Percentiles rank a stretch among this genome's conserved stretches.
These are phyloP conservation scores for Yamadazyma atmosphaerica DNA, from an alignment of 1,139 yeast species.

Conservation along the genomic window DNA sequence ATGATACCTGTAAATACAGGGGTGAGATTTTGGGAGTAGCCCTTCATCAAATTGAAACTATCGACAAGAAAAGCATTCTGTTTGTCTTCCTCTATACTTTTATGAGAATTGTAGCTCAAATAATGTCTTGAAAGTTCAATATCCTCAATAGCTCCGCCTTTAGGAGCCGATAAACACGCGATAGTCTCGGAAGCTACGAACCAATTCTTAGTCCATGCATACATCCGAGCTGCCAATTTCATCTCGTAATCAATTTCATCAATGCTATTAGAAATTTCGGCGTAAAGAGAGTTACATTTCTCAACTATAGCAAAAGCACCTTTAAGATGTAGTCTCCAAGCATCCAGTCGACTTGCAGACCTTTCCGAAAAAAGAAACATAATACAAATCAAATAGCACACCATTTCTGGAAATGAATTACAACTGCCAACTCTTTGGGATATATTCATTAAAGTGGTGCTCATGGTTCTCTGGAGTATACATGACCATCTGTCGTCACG, in stretches of 20 bases:
- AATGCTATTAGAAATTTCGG: neutral
- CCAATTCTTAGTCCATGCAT: constrained; percentile 11
- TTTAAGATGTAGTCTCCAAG: constrained; percentile 23
- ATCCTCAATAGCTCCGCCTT: constrained; percentile 9
- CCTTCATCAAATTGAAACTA: constrained; percentile 11
- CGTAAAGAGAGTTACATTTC: constrained; percentile 7
- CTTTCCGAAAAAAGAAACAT: constrained; percentile 22
- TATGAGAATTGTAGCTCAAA: constrained; percentile 2
- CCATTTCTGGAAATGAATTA: constrained; percentile 10
- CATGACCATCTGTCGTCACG: constrained; percentile 8
- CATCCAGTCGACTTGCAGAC: constrained; percentile 18
- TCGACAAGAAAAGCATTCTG: constrained; percentile 4
- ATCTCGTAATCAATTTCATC: constrained; percentile 1
- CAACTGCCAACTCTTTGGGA: constrained; percentile 7
- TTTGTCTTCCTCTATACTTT: neutral
- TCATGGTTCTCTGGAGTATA: constrained; percentile 6
- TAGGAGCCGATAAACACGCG: constrained; percentile 12
- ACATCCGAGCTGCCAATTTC: constrained; percentile 7
- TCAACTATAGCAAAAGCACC: constrained; percentile 19
- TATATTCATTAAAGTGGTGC: constrained; percentile 4
- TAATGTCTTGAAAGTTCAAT: neutral
- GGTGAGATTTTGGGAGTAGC: constrained; percentile 12
- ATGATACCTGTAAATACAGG: constrained; percentile 10
- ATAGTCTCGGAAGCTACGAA: constrained; percentile 9
- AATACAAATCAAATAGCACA: constrained; percentile 10